Evolutionary conservation across 805 yeast genomes (phyloP).

Genomic region (Yamadazyma phyllophila): DNA sequence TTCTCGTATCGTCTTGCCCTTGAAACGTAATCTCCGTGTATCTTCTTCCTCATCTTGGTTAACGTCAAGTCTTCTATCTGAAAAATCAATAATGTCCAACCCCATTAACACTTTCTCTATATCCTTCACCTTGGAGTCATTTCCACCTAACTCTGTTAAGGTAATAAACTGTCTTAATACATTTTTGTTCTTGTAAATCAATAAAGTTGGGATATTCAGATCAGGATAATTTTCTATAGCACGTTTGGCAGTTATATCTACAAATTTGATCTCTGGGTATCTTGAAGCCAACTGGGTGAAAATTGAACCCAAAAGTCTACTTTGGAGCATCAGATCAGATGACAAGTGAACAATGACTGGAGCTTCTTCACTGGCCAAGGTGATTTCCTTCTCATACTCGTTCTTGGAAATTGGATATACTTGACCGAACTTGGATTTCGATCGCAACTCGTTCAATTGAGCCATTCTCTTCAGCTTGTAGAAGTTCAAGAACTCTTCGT

Average conservation of each 20-base stretch:
- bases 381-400: constrained; percentile 82
- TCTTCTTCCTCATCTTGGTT: constrained; percentile 57
- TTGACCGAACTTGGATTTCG: constrained; percentile 64
- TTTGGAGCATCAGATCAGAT: constrained; percentile 64
- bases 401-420: constrained; percentile 81
- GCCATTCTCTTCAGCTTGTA: constrained; percentile 76
- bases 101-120: constrained; percentile 70
- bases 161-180: constrained; percentile 82
- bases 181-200: constrained; percentile 75
- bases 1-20: constrained; percentile 59
- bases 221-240: constrained; percentile 94
- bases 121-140: constrained; percentile 65
- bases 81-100: constrained; percentile 59
- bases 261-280: constrained; percentile 82
- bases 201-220: constrained; percentile 83
- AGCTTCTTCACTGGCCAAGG: constrained; percentile 67
- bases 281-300: constrained; percentile 57
- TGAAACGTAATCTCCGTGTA: constrained; percentile 37
- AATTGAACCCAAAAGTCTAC: constrained; percentile 65
- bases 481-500: constrained; percentile 78
- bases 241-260: constrained; percentile 86
- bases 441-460: constrained; percentile 63
- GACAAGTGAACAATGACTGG: constrained; percentile 80
- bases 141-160: constrained; percentile 79
- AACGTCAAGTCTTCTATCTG: constrained; percentile 63